phyloP scores from a whole-genome alignment of 441 rosid species.

The Caryocar brasiliense region DNA sequence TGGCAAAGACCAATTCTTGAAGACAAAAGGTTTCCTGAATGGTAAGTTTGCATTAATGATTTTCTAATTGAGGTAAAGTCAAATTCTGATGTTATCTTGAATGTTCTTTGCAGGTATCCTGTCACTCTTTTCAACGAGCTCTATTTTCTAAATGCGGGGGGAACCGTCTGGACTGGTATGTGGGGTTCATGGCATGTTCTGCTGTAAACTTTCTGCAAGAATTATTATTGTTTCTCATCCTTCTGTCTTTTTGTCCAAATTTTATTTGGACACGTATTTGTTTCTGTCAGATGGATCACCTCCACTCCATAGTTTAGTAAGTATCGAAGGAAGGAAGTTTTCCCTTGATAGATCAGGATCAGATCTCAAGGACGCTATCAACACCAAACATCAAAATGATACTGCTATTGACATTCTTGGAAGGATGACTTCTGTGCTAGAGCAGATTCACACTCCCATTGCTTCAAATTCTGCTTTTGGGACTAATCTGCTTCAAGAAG shows the following conservation, averaged over 20 bases:
- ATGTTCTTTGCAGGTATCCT: conserved; percentile 52
- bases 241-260: neutral
- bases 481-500: conserved; percentile 66
- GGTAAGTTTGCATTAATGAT: conserved; percentile 32
- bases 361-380: conserved; percentile 18
- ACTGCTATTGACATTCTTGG: conserved; percentile 56
- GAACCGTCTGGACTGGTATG: conserved; percentile 84
- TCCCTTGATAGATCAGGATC: conserved; percentile 53
- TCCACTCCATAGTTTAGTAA: conserved; percentile 53
- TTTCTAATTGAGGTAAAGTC: neutral
- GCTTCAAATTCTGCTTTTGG: conserved; percentile 73
- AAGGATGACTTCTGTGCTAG: conserved; percentile 55
- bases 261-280: neutral
- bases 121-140: conserved; percentile 83
- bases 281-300: conserved; percentile 63
- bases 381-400: conserved; percentile 25
- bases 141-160: conserved; percentile 81
- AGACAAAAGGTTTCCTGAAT: conserved; percentile 77
- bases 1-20: conserved; percentile 89
- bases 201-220: no score
- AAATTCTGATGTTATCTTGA: conserved; percentile 6
- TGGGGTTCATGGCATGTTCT: neutral
- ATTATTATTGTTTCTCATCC: neutral
- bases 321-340: conserved; percentile 51
- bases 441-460: conserved; percentile 50